These are phyloP conservation scores for Camillea tinctor DNA, from an alignment of 2,329 filamentous ascomycete species.

Conservation along the genomic window DNA sequence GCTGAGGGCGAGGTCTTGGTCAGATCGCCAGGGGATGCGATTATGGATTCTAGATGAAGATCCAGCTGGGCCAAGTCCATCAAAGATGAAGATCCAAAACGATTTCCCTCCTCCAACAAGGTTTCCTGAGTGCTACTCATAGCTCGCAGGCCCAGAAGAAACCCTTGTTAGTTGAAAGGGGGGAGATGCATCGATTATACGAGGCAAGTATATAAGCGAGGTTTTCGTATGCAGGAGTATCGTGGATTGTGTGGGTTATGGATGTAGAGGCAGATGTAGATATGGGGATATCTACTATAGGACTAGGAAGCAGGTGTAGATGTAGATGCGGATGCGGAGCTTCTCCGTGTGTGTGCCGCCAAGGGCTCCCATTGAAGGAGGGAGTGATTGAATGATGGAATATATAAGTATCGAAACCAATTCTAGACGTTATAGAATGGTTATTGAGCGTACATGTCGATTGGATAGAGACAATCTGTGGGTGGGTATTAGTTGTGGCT, in stretches of 20 bases:
- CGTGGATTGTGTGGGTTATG: not conserved
- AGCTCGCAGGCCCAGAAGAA: conserved; percentile 26
- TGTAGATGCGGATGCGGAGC: conserved; percentile 6
- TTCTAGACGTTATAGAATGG: conserved; percentile 3
- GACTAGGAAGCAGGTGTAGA: conserved; percentile 21
- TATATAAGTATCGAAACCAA: not conserved
- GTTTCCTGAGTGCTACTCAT: conserved; percentile 30
- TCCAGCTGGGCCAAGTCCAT: conserved; percentile 30
- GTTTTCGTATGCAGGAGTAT: conserved; percentile 25
- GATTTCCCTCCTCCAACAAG: conserved; percentile 28
- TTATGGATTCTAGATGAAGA: conserved; percentile 28
- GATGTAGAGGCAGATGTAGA: conserved; percentile 12
- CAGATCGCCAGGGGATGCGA: conserved; percentile 22
- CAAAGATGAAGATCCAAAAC: conserved; percentile 19
- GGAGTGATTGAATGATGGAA: not conserved
- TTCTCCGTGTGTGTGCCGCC: not conserved
- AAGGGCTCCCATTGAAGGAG: conserved; percentile 26
- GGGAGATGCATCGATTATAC: conserved; percentile 32
- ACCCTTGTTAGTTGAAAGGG: conserved; percentile 17
- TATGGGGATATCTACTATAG: no score
- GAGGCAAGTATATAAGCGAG: conserved; percentile 21
- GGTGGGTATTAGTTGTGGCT: not conserved
- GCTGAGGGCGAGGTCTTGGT: conserved; percentile 23
- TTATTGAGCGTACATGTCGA: not conserved
- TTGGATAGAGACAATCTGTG: not conserved